phyloP scores from a whole-genome alignment of 257 asterid genomes.

The Verbena officinalis region DNA sequence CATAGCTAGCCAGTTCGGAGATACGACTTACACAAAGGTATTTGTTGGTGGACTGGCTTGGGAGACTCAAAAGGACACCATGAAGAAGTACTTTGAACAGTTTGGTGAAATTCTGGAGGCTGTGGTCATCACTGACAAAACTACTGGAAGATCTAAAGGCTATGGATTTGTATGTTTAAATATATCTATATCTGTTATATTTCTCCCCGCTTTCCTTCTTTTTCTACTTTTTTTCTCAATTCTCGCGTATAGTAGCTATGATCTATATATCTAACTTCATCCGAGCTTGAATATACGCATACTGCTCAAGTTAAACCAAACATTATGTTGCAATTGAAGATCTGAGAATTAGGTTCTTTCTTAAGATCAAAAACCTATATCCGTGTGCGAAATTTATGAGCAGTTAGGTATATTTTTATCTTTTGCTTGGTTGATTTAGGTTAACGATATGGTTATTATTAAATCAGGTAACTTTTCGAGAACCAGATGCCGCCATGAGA shows the following conservation, averaged over 20 bases:
- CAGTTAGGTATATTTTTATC: background rate
- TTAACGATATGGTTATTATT: background rate
- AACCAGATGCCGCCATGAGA: slow-evolving; percentile 92
- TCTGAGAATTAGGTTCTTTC: too few relatives aligned
- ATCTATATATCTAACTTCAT: background rate
- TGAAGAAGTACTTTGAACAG: slow-evolving; percentile 91
- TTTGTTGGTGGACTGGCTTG: slow-evolving; percentile 98
- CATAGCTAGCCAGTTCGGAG: slow-evolving; percentile 72
- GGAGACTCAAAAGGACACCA: slow-evolving; percentile 99
- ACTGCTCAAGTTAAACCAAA: too few relatives aligned
- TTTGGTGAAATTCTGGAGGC: slow-evolving; percentile 97
- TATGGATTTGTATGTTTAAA: slow-evolving; percentile 75
- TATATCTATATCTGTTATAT: background rate
- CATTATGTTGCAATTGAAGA: too few relatives aligned
- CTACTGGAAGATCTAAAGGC: slow-evolving; percentile 97
- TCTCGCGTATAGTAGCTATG: background rate
- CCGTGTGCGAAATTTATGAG: background rate
- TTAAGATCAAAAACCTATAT: background rate
- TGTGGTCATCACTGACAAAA: slow-evolving; percentile 90
- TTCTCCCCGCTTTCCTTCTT: background rate
- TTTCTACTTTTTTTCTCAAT: background rate
- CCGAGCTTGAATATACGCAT: slow-evolving; percentile 7
- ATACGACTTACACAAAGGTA: slow-evolving; percentile 89
- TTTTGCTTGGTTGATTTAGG: too few relatives aligned
- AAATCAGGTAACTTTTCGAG: slow-evolving; percentile 83